These are phyloP conservation scores for Lindgomyces ingoldianus DNA, from an alignment of 495 filamentous ascomycete species.

Conservation along the genomic window DNA sequence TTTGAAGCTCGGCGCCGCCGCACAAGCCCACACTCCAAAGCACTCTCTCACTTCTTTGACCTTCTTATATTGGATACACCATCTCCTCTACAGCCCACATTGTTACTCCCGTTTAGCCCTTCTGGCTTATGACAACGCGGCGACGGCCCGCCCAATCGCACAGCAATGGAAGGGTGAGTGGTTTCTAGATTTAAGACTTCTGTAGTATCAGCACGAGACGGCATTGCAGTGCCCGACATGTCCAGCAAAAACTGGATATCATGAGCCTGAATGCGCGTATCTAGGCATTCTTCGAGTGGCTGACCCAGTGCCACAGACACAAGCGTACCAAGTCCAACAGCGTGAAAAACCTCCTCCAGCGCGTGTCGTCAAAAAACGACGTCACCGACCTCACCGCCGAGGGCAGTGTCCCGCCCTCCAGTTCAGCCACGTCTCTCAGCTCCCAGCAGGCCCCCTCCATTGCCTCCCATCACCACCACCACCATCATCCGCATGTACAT, in stretches of 20 bases:
- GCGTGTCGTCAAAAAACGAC: conserved; percentile 42
- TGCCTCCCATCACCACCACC: conserved; percentile 7
- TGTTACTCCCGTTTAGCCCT: neutral
- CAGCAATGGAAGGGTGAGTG: conserved; percentile 14
- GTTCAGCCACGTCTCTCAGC: conserved; percentile 28
- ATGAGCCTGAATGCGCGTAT: too few relatives aligned
- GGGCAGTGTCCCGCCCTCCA: conserved; percentile 7
- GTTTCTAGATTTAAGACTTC: neutral
- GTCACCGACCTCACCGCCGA: conserved; percentile 37
- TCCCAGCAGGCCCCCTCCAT: conserved; percentile 20
- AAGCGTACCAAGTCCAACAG: conserved; percentile 44
- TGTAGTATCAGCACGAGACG: neutral
- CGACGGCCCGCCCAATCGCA: conserved; percentile 7
- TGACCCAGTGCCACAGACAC: conserved; percentile 33
- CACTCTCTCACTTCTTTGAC: too few relatives aligned
- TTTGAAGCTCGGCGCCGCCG: too few relatives aligned
- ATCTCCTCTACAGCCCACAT: neutral
- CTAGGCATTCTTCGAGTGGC: too few relatives aligned
- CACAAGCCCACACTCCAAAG: too few relatives aligned
- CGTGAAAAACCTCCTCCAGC: conserved; percentile 42
- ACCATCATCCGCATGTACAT: conserved; percentile 2
- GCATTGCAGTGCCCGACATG: too few relatives aligned
- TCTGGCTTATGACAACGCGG: conserved; percentile 6
- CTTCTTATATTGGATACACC: neutral
- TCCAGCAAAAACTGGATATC: too few relatives aligned